phyloP scores from a whole-genome alignment of 1,284 basidiomycete species.

The Crepidotus sp. region DNA sequence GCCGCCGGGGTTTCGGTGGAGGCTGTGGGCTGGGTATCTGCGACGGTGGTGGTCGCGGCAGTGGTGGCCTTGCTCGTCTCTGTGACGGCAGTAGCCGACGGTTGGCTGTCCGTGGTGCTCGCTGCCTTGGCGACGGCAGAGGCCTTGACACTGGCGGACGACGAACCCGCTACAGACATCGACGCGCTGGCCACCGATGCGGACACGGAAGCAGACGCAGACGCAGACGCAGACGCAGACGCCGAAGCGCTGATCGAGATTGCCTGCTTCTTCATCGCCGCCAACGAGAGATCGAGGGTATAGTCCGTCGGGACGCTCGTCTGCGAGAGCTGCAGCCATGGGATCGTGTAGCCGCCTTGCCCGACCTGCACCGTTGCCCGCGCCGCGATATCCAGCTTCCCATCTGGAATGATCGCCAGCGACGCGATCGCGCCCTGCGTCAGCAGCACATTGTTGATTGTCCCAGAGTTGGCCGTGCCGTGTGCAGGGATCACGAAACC shows the following conservation, averaged over 20 bases:
- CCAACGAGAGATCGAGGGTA: constrained; percentile 20
- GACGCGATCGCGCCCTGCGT: constrained; percentile 47
- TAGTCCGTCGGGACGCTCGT: constrained; percentile 39
- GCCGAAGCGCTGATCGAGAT: constrained; percentile 2
- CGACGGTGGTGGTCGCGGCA: no score
- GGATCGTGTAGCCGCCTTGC: constrained; percentile 42
- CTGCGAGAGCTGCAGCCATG: constrained; percentile 49
- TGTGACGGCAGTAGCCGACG: not conserved
- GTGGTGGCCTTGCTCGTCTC: no score
- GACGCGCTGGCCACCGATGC: not conserved
- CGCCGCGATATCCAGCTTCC: constrained; percentile 43
- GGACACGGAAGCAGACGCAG: constrained; percentile 1
- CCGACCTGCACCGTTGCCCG: constrained; percentile 43
- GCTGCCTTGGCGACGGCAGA: not conserved
- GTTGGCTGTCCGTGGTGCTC: not conserved
- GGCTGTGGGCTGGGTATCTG: constrained; percentile 5
- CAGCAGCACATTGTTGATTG: constrained; percentile 46
- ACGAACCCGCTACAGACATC: not conserved
- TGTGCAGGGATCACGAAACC: constrained; percentile 49
- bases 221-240: constrained; percentile 3
- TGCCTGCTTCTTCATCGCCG: constrained; percentile 11
- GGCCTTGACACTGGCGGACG: not conserved
- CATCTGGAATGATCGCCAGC: constrained; percentile 46
- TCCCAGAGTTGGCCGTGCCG: constrained; percentile 47
- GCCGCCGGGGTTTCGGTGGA: not conserved